A percentile compares a stretch with the other conserved stretches of the same genome.
phyloP scores from a whole-genome alignment of 2,329 filamentous ascomycete genomes.

The Phaeosphaeriaceae sp. region DNA sequence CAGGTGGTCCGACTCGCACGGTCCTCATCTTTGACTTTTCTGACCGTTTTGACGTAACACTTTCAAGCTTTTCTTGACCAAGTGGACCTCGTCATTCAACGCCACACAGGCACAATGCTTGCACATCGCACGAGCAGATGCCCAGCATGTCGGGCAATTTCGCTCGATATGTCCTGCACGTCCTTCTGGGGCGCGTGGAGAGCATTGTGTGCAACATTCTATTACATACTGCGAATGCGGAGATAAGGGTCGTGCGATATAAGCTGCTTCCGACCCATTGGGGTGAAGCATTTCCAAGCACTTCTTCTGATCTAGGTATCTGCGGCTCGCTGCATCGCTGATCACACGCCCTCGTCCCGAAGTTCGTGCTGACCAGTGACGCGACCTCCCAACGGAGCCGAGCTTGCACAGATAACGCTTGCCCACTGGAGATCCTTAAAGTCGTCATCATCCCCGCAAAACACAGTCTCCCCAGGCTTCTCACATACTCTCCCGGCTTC shows the following conservation, averaged over 20 bases:
- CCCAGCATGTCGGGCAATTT: slow-evolving; percentile 18
- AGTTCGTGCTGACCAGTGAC: slow-evolving; percentile 17
- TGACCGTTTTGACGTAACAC: slow-evolving; percentile 30
- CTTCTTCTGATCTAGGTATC: background rate
- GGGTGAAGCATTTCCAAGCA: background rate
- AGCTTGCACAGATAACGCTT: slow-evolving; percentile 18
- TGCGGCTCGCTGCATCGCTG: slow-evolving; percentile 5
- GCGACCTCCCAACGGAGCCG: slow-evolving; percentile 22
- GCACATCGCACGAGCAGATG: slow-evolving; percentile 9
- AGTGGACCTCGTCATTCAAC: slow-evolving; percentile 34
- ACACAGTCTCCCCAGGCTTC: background rate
- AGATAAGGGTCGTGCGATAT: slow-evolving; percentile 25
- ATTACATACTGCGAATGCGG: slow-evolving; percentile 23
- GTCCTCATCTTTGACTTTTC: slow-evolving; percentile 14
- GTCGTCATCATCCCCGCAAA: slow-evolving; percentile 12
- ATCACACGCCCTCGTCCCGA: slow-evolving; percentile 10
- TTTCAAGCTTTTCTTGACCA: slow-evolving; percentile 38
- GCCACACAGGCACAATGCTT: slow-evolving; percentile 6
- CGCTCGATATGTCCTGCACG: slow-evolving; percentile 13
- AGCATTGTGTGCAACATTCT: slow-evolving; percentile 22
- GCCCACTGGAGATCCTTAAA: slow-evolving; percentile 21
- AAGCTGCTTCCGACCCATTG: slow-evolving; percentile 4
- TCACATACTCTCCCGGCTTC: background rate
- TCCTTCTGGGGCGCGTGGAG: slow-evolving; percentile 17
- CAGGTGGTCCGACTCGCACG: slow-evolving; percentile 21